Percentiles rank a stretch among this genome's conserved stretches.
Evolutionary conservation across 306 rosid genomes (phyloP).

Genomic region (Medicago arabica): DNA sequence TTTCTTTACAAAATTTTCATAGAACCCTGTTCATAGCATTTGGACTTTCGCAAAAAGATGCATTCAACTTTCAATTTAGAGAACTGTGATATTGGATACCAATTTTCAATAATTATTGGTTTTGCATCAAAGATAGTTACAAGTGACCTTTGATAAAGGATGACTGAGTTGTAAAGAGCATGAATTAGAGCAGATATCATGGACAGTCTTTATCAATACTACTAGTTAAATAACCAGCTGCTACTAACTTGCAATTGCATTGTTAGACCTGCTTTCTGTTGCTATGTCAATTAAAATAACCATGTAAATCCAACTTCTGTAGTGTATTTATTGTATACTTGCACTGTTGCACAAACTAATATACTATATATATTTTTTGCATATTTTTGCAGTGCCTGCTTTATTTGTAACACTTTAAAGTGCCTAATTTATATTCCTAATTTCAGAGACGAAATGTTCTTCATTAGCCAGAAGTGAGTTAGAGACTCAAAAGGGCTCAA

Average conservation of each 20-base stretch:
- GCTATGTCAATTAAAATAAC: constrained; percentile 28
- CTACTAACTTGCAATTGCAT: constrained; percentile 21
- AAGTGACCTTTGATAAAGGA: constrained; percentile 8
- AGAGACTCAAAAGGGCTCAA: constrained; percentile 58
- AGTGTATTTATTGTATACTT: neutral
- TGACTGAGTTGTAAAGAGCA: constrained; percentile 13
- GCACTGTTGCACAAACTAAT: constrained; percentile 2
- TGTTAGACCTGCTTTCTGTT: constrained; percentile 7
- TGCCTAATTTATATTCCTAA: constrained; percentile 40
- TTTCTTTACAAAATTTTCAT: constrained; percentile 11
- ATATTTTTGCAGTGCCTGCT: constrained; percentile 23
- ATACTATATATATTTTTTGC: neutral
- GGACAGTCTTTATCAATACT: constrained; percentile 20
- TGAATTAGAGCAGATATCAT: constrained; percentile 17
- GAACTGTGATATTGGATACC: constrained; percentile 1
- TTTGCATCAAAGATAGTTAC: constrained; percentile 1
- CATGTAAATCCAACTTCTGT: constrained; percentile 27
- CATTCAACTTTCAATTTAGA: constrained; percentile 24
- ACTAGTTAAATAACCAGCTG: constrained; percentile 22
- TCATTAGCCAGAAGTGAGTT: constrained; percentile 75
- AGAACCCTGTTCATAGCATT: constrained; percentile 6
- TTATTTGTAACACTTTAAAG: constrained; percentile 15
- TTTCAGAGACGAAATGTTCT: constrained; percentile 85
- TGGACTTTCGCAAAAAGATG: constrained; percentile 13
- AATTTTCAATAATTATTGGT: neutral